phyloP scores from a whole-genome alignment of 1,284 basidiomycete genomes.

The Rhodotorula sp. region DNA sequence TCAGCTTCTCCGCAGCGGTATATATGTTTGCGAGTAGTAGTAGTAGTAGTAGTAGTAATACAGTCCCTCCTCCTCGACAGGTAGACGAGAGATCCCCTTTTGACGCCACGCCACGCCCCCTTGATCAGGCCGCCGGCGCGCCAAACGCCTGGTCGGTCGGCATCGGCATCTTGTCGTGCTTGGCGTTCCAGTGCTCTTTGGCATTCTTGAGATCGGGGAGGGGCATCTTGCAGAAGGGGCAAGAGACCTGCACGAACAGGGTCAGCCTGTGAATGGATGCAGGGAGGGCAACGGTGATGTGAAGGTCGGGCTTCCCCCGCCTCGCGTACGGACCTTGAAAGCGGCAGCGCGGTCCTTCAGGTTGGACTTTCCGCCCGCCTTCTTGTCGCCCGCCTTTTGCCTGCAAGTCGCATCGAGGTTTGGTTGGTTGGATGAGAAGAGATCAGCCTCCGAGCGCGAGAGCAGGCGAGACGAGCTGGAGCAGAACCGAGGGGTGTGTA shows the following conservation, averaged over 20 bases:
- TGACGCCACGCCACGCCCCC: no score
- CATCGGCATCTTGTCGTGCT: conserved; percentile 23
- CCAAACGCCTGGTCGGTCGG: conserved; percentile 7
- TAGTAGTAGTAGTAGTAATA: no score
- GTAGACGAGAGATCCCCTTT: no score
- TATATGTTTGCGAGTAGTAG: no score
- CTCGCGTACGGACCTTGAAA: conserved; percentile 8
- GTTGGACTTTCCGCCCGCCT: conserved; percentile 12
- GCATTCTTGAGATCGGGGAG: conserved; percentile 18
- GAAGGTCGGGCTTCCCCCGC: no score
- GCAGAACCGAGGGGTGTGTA: not conserved
- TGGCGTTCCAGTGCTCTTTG: conserved; percentile 15
- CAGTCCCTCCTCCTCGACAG: no score
- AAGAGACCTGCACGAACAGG: not conserved
- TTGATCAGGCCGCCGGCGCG: not conserved
- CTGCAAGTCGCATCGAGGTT: not conserved
- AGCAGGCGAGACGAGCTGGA: not conserved
- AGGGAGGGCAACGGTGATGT: not conserved
- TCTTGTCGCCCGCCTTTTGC: conserved; percentile 5
- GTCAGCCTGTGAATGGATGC: not conserved
- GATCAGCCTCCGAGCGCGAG: not conserved
- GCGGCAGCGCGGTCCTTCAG: conserved; percentile 11
- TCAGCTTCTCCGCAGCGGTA: no score
- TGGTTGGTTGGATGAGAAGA: no score
- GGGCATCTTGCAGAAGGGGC: conserved; percentile 6